Evolutionary conservation across 306 rosid species (phyloP), one percentile per base, ranked within the genome.

Genomic region (Carpinus viminea): DNA sequence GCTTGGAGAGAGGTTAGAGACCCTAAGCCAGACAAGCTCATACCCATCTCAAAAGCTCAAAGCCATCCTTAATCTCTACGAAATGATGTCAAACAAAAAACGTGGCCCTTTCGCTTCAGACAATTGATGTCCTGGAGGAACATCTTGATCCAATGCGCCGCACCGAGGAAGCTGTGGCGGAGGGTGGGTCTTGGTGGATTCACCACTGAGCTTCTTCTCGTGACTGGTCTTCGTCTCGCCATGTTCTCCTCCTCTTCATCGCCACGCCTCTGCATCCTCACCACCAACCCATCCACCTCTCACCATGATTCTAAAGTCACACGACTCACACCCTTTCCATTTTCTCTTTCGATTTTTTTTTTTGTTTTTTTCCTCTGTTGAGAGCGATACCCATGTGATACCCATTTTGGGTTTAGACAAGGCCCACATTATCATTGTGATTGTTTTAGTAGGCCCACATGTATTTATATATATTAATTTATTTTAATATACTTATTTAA

Each of bases 141-240:
- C n/a, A 55, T 48, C 53, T 18, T 61, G 79, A 77, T 84, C 82
- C 88, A 74, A 95, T 96, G 99, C n/a, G n/a, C n/a, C n/a, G 98
- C 97, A n/a, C n/a, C 88, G 99, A 78, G 99, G 97, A 77, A 66
- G 90, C 93, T 86, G 98, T 72, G 92, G 82, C 41, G 88, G 88
- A 62, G 84, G 86, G 8, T 79, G 78, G 85, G 82, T 36, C 56
- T 81, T 46, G 86, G 90, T 70, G 94, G 96, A 48, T 87, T 88
- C 84, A 78, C 77, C 89, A 57, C 93, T 93, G 57, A 89, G 92
- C 90, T 85, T 91, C 87, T 95, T 93, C 91, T 93, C 99, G 0
- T 93, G n/a, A 89, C 85, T 88, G 94, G 90, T 96, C 94, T 96
- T 96, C 86, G 90, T 96, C 73, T 96, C 99, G 98, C 98, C 4